Conservation (phyloP, 2,329 filamentous ascomycete species). For the Colletotrichum euphorbiae region DNA sequence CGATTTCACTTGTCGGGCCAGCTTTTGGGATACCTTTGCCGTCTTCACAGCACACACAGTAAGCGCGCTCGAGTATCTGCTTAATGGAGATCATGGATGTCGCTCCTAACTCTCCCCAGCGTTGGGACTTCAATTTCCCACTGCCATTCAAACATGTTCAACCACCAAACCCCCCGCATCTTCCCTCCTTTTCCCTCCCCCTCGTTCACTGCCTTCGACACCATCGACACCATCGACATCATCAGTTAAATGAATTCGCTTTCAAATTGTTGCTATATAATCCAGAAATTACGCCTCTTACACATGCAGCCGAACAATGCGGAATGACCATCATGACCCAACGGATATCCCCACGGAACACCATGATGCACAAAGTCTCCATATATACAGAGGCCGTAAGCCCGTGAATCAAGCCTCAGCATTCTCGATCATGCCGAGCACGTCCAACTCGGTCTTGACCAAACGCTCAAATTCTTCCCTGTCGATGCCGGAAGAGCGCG, state of each 20-base stretch:
- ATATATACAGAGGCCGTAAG: slow-evolving; percentile 29
- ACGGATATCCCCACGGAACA: slow-evolving; percentile 37
- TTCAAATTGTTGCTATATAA: slow-evolving; percentile 13
- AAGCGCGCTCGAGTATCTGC: not conserved
- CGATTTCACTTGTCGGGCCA: no score
- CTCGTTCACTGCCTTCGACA: no score
- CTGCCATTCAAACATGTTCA: not conserved
- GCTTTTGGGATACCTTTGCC: no score
- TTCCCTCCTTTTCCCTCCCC: not conserved
- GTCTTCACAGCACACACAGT: no score
- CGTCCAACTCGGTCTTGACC: slow-evolving; percentile 77
- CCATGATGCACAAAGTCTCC: slow-evolving; percentile 15
- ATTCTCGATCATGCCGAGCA: slow-evolving; percentile 77
- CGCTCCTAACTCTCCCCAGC: not conserved
- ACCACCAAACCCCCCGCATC: not conserved
- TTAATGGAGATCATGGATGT: not conserved
- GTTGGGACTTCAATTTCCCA: slow-evolving; percentile 7
- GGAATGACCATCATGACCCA: slow-evolving; percentile 23
- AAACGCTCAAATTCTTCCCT: slow-evolving; percentile 80
- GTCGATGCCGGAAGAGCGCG: slow-evolving; percentile 77
- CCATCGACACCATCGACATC: not conserved
- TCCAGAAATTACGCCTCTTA: slow-evolving; percentile 16
- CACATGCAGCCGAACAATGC: slow-evolving; percentile 36
- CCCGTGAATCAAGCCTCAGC: slow-evolving; percentile 43
- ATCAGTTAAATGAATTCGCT: not conserved